A percentile compares a stretch with the other conserved stretches of the same genome.
Conservation (phyloP, 73 alveolate species). For the Breviolum minutum region DNA sequence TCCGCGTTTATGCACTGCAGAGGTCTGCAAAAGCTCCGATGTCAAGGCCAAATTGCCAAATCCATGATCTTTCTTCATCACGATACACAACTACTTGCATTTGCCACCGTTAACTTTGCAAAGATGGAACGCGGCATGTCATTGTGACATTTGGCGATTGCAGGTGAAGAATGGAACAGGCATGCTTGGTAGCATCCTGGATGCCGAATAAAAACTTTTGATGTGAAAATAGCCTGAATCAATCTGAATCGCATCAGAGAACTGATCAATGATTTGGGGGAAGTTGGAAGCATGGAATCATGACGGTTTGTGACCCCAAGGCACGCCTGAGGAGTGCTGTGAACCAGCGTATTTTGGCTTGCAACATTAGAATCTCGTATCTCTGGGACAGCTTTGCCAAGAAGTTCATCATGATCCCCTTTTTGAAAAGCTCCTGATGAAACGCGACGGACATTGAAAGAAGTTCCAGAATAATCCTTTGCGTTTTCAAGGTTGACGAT, state of each 20-base stretch:
- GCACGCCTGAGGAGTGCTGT: constrained; percentile 83
- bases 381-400: background rate
- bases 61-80: background rate
- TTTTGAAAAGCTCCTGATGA: no score
- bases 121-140: background rate
- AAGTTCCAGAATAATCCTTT: no score
- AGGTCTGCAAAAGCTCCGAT: constrained; percentile 44
- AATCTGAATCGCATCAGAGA: no score
- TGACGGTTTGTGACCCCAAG: background rate
- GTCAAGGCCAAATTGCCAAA: constrained; percentile 9
- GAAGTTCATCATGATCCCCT: no score
- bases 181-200: constrained; percentile 54
- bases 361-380: background rate
- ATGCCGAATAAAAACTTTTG: background rate
- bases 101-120: background rate
- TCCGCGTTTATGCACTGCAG: constrained; percentile 20
- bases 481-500: background rate
- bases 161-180: constrained; percentile 72
- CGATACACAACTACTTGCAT: background rate
- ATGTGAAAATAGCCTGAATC: no score
- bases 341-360: constrained; percentile 68
- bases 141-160: background rate
- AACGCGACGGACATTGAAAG: no score
- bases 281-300: no score
- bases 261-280: no score